A percentile compares a stretch with the other conserved stretches of the same genome.
Evolutionary conservation across 2,329 filamentous ascomycete species (phyloP).

Genomic region (Claviceps africana): DNA sequence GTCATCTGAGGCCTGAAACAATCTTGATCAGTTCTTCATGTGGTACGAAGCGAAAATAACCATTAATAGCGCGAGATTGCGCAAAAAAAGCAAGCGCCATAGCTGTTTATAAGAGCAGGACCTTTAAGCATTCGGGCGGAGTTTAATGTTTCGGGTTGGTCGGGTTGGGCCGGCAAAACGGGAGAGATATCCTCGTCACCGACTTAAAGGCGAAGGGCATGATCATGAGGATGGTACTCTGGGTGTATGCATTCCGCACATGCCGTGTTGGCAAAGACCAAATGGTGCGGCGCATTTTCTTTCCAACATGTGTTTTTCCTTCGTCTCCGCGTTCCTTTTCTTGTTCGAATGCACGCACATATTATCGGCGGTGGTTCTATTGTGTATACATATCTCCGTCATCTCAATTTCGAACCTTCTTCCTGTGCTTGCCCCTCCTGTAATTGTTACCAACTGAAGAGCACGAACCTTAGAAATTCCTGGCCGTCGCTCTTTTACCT

Average conservation of each 20-base stretch:
- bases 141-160: conserved; percentile 16
- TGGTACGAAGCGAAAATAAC: conserved; percentile 7
- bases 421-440: neutral
- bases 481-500: neutral
- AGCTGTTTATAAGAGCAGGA: conserved; percentile 12
- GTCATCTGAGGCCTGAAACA: conserved; percentile 7
- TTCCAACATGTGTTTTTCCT: neutral
- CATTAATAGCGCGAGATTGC: neutral
- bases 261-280: conserved; percentile 1
- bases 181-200: conserved; percentile 4
- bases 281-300: neutral
- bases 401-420: neutral
- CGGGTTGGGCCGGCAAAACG: conserved; percentile 12
- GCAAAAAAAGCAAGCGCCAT: neutral
- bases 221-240: neutral
- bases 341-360: neutral
- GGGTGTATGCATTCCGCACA: neutral
- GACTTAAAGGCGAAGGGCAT: neutral
- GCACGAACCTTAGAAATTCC: neutral
- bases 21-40: neutral
- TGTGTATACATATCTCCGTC: neutral
- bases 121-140: conserved; percentile 21
- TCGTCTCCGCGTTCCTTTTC: neutral
- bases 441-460: neutral
- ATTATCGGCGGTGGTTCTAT: neutral